Evolutionary conservation across 208 protist species (phyloP), one percentile per base, ranked within the genome.

Genomic region (Trypanosoma scelopori): DNA sequence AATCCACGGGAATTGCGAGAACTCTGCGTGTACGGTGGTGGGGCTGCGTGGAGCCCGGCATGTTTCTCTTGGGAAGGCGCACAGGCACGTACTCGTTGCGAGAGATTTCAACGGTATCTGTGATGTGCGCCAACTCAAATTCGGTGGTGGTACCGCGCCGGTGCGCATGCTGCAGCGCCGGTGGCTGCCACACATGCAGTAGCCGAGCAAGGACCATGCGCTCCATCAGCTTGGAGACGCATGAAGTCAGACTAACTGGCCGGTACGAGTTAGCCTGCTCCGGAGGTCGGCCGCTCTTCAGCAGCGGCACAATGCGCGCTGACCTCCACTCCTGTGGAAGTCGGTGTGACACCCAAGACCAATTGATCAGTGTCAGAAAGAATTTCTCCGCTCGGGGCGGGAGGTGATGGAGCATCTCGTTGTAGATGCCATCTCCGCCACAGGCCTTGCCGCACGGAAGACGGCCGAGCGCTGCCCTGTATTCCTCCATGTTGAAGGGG

Each of bases 381-480:
- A 58, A 58, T n/a, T 35, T 20, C 53, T 42, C 30, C 13, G 28
- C 53, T 43, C 13, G 28, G n/a, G 5, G 28, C 5, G 28, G 30
- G 4, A 58, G 22, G n/a, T 58, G 53, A 42, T 58, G 53, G 23
- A 58, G 28, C 13, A 42, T 16, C 16, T 58, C 53, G 30, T 23
- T 58, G 32, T 58, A 58, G n/a, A 58, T 58, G 23, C 22, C 53
- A 6, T 58, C 53, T 43, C 15, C 28, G 23, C 53, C 53, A 58
- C 28, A 42, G 28, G 53, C 53, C 30, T 58, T 58, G 9, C 53
- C 53, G 28, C 28, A 22, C 16, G 28, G 53, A 43, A 42, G 23
- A 58, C 39, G 28, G 12, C 28, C 3, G 13, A 58, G 23, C 28
- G 53, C 53, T 58, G 53, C 53, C 9, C 13, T 35, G 23, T 20